Conservation (phyloP, 805 yeast species). For the Metschnikowia orientalis region DNA sequence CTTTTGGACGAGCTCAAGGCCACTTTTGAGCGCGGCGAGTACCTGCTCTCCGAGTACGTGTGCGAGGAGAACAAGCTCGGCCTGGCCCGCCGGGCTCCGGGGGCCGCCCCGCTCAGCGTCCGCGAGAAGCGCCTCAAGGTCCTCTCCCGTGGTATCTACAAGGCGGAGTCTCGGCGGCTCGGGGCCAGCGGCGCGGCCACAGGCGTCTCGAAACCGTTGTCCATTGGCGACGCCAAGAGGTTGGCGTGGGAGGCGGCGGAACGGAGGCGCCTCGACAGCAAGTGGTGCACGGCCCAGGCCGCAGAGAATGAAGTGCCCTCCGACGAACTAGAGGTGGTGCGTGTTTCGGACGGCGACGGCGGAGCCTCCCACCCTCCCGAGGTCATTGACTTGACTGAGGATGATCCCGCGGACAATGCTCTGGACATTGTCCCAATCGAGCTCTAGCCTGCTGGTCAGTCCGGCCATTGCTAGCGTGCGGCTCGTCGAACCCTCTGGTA, state of each 20-base stretch:
- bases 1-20: slow-evolving; percentile 57
- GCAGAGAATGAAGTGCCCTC: slow-evolving; percentile 19
- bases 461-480: no score
- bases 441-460: no score
- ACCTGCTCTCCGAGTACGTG: slow-evolving; percentile 43
- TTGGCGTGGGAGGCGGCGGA: slow-evolving; percentile 60
- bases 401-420: no score
- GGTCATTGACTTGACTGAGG: slow-evolving; percentile 16
- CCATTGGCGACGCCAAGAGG: slow-evolving; percentile 30
- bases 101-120: slow-evolving; percentile 9
- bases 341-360: background rate
- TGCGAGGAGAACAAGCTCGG: slow-evolving; percentile 49
- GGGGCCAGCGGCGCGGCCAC: slow-evolving; percentile 16
- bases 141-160: slow-evolving; percentile 36
- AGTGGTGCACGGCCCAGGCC: slow-evolving; percentile 38
- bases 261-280: slow-evolving; percentile 49
- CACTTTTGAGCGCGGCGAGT: slow-evolving; percentile 45
- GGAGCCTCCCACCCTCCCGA: slow-evolving; percentile 1
- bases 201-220: no score
- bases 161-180: slow-evolving; percentile 35
- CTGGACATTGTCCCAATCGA: no score
- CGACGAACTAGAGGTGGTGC: slow-evolving; percentile 38
- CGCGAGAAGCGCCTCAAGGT: slow-evolving; percentile 41
- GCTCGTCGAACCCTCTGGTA: no score
- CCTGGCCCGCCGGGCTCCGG: slow-evolving; percentile 16